phyloP scores from a whole-genome alignment of 768 basidiomycete species.

The Rhizopogon rudus region DNA sequence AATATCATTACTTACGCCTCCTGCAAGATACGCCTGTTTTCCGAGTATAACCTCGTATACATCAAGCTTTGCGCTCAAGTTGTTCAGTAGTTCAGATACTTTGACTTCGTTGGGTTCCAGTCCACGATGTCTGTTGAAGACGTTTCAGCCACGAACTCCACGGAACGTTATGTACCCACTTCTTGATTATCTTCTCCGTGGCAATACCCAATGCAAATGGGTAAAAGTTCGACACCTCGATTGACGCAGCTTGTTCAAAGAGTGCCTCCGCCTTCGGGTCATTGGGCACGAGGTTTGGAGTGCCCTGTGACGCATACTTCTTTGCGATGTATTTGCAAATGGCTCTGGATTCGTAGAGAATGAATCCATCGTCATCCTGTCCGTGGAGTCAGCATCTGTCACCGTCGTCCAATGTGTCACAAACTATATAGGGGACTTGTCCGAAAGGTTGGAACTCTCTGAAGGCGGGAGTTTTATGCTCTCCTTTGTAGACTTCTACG shows the following conservation, averaged over 20 bases:
- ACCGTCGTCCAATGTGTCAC: background rate
- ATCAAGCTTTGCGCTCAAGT: constrained; percentile 37
- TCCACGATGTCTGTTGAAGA: constrained; percentile 7
- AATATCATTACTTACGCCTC: constrained; percentile 36
- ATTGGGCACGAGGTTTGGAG: constrained; percentile 40
- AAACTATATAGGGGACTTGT: constrained; percentile 27
- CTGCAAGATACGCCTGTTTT: constrained; percentile 51
- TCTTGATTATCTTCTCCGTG: constrained; percentile 46
- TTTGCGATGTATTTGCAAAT: constrained; percentile 49
- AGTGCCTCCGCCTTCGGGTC: constrained; percentile 31
- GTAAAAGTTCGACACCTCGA: constrained; percentile 42
- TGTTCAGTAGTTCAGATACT: constrained; percentile 16
- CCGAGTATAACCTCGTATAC: constrained; percentile 49
- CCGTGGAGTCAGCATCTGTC: background rate
- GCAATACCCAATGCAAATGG: constrained; percentile 36
- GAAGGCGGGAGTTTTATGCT: constrained; percentile 17
- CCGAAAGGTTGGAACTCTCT: constrained; percentile 28
- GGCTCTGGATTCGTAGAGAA: constrained; percentile 51
- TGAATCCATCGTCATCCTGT: constrained; percentile 52
- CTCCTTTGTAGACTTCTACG: constrained; percentile 11
- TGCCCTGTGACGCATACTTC: constrained; percentile 45
- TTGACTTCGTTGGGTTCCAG: constrained; percentile 18
- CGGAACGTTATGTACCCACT: constrained; percentile 26
- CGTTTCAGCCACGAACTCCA: background rate
- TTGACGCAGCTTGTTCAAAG: constrained; percentile 39